phyloP scores from a whole-genome alignment of 2,329 filamentous ascomycete species.

The Aureobasidium musti region DNA sequence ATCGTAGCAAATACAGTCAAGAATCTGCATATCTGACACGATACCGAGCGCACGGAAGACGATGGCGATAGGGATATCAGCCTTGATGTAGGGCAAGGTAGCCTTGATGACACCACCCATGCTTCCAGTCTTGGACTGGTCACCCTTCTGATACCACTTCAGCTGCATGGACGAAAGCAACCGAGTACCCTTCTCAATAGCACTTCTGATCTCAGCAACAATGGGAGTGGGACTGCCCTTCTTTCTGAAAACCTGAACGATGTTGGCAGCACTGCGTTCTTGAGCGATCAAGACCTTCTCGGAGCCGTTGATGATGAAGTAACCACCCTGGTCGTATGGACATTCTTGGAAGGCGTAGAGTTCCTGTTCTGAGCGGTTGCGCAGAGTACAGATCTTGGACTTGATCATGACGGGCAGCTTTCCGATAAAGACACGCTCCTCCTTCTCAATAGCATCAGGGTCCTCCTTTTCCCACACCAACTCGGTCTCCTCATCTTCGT shows the following conservation, averaged over 20 bases:
- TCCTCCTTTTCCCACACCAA: slow-evolving; percentile 51
- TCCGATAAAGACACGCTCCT: slow-evolving; percentile 83
- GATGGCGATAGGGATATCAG: slow-evolving; percentile 88
- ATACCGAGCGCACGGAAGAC: slow-evolving; percentile 95
- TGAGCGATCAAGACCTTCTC: slow-evolving; percentile 98
- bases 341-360: slow-evolving; percentile 94
- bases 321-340: slow-evolving; percentile 96
- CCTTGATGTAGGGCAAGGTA: slow-evolving; percentile 90
- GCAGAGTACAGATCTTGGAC: slow-evolving; percentile 90
- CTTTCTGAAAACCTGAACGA: slow-evolving; percentile 99
- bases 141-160: slow-evolving; percentile 85
- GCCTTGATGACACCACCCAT: slow-evolving; percentile 88
- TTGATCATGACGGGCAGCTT: slow-evolving; percentile 98
- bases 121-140: slow-evolving; percentile 68
- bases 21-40: slow-evolving; percentile 95
- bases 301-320: slow-evolving; percentile 98
- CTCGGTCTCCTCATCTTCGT: slow-evolving; percentile 49
- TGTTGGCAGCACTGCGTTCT: slow-evolving; percentile 95
- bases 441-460: slow-evolving; percentile 46
- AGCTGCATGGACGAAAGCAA: slow-evolving; percentile 91
- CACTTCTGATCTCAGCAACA: slow-evolving; percentile 93
- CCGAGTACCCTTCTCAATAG: slow-evolving; percentile 91
- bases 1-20: slow-evolving; percentile 97
- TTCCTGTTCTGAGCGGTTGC: slow-evolving; percentile 77
- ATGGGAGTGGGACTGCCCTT: slow-evolving; percentile 92